These are phyloP conservation scores for Trichoderma atroviride DNA, from an alignment of 2,329 filamentous ascomycete species.

Conservation along the genomic window DNA sequence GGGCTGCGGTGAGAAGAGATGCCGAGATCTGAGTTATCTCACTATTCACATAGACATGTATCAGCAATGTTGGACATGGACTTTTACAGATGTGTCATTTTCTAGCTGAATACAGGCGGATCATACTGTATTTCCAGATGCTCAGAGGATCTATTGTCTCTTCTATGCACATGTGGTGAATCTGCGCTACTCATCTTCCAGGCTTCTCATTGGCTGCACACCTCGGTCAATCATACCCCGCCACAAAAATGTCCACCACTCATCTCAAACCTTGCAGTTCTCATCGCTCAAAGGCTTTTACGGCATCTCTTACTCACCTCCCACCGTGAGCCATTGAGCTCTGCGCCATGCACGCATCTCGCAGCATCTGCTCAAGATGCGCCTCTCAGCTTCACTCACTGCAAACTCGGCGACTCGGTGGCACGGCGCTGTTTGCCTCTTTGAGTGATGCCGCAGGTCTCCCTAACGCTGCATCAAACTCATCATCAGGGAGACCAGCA, in stretches of 20 bases:
- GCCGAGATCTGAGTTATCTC: not conserved
- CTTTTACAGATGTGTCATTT: not conserved
- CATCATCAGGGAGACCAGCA: not conserved
- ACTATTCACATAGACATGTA: not conserved
- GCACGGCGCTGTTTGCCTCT: slow-evolving; percentile 34
- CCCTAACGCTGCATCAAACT: slow-evolving; percentile 4
- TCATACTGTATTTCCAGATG: not conserved
- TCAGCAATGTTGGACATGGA: no score
- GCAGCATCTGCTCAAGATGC: slow-evolving; percentile 43
- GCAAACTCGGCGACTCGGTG: slow-evolving; percentile 30
- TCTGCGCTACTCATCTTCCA: slow-evolving; percentile 1
- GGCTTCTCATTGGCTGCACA: slow-evolving; percentile 23
- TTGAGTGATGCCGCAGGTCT: slow-evolving; percentile 27
- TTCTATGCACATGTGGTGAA: not conserved
- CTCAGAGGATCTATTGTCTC: not conserved
- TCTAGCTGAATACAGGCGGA: not conserved
- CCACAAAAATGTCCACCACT: slow-evolving; percentile 8
- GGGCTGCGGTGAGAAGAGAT: not conserved
- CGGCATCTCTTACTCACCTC: not conserved
- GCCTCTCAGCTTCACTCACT: slow-evolving; percentile 35
- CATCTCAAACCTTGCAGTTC: not conserved
- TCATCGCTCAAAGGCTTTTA: slow-evolving; percentile 6
- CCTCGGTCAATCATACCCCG: slow-evolving; percentile 28
- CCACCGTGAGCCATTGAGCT: slow-evolving; percentile 14
- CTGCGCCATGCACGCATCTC: slow-evolving; percentile 40